These are phyloP conservation scores for Leishmania guyanensis DNA, from an alignment of 208 protist genomes.

Conservation along the genomic window DNA sequence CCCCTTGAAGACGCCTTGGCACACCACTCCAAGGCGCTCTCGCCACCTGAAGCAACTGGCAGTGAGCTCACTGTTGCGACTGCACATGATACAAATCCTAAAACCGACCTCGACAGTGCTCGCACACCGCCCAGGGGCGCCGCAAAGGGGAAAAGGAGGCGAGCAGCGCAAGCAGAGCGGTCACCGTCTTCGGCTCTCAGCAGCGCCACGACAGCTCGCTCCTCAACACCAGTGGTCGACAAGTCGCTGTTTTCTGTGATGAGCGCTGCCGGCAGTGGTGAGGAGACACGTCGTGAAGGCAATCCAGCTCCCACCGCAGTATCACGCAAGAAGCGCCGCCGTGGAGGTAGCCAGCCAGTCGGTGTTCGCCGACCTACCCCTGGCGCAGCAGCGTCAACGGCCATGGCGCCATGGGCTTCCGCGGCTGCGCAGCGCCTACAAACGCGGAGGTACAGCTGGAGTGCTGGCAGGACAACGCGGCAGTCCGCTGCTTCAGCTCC, in stretches of 20 bases:
- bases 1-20: slow-evolving; percentile 16
- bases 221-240: background rate
- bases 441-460: background rate
- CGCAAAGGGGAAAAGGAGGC: background rate
- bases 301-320: background rate
- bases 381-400: background rate
- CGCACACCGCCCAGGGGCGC: background rate
- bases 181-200: background rate
- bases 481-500: background rate
- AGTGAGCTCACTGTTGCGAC: background rate
- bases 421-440: background rate
- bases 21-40: slow-evolving; percentile 2
- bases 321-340: slow-evolving; percentile 1
- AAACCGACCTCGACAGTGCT: background rate
- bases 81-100: background rate
- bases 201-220: slow-evolving; percentile 6
- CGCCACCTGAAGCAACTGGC: background rate
- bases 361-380: background rate
- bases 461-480: background rate
- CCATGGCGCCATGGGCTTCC: background rate
- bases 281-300: background rate
- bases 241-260: background rate
- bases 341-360: slow-evolving; percentile 2
- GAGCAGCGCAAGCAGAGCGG: background rate
- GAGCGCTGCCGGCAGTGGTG: background rate